A percentile compares a stretch with the other conserved stretches of the same genome.
phyloP scores from a whole-genome alignment of 306 rosid genomes.

The Gleditsia sinensis region DNA sequence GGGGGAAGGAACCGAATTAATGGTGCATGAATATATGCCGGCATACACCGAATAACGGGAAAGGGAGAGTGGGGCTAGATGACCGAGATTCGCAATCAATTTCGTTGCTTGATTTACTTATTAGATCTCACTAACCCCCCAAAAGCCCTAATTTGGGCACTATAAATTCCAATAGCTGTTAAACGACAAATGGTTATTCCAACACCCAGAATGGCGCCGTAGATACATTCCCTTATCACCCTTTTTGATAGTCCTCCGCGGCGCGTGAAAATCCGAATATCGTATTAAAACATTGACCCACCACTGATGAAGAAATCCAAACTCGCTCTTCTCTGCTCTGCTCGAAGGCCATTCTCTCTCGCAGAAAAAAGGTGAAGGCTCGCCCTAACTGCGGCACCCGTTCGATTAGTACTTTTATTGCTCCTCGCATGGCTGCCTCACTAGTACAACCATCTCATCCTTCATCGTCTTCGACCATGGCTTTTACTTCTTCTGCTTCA shows the following conservation, averaged over 20 bases:
- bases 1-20: no score
- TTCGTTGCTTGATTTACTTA: not conserved
- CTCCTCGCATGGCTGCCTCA: conserved; percentile 63
- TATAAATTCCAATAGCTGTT: not conserved
- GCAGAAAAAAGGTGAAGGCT: not conserved
- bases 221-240: not conserved
- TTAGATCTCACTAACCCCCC: not conserved
- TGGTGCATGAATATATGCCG: not conserved
- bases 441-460: conserved; percentile 49
- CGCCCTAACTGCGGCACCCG: conserved; percentile 36
- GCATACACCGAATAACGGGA: not conserved
- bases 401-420: not conserved
- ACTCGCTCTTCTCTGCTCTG: not conserved
- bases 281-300: conserved; percentile 43
- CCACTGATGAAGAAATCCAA: conserved; percentile 44
- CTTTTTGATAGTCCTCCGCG: not conserved
- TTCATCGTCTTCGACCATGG: conserved; percentile 34
- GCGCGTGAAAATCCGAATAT: conserved; percentile 32
- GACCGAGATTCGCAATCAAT: conserved; percentile 13
- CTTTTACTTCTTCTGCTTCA: conserved; percentile 43
- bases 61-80: not conserved
- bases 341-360: conserved; percentile 5
- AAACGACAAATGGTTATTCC: not conserved
- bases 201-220: conserved; percentile 34
- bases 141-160: not conserved